Percentiles rank a stretch among this genome's conserved stretches.
Evolutionary conservation across 2,329 filamentous ascomycete genomes (phyloP).

Genomic region (Ophiostoma tasmaniense): DNA sequence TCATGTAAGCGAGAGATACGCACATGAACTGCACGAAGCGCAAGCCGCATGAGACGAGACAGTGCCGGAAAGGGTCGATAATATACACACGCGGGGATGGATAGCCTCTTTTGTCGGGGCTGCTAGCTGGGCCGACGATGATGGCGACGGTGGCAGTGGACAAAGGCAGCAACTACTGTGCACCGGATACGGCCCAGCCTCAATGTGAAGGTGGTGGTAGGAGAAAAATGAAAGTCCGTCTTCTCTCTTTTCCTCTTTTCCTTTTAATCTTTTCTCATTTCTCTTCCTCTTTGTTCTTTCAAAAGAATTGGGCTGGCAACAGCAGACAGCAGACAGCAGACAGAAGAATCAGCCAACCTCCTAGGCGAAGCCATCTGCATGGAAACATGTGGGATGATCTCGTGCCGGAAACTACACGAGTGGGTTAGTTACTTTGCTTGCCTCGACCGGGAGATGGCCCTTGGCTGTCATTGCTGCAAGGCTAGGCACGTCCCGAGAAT

Average conservation of each 20-base stretch:
- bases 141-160: background rate
- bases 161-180: background rate
- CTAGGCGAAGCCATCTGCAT: background rate
- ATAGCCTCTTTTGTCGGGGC: background rate
- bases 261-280: background rate
- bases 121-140: background rate
- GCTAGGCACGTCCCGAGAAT: background rate
- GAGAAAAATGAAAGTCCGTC: slow-evolving; percentile 1
- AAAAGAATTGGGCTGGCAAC: slow-evolving; percentile 2
- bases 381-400: background rate
- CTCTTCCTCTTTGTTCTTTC: background rate
- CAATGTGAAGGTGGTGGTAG: background rate
- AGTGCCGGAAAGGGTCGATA: background rate
- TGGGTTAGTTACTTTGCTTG: background rate
- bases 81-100: background rate
- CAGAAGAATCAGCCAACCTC: background rate
- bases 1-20: slow-evolving; percentile 17
- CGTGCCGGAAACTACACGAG: background rate
- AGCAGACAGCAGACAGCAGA: background rate
- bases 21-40: too few species aligned
- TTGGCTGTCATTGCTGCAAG: background rate
- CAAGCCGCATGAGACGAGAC: background rate
- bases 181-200: background rate
- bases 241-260: background rate
- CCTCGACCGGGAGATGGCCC: background rate